Evolutionary conservation across 352 stramenopile species (phyloP).

Genomic region (Lagenidium giganteum): DNA sequence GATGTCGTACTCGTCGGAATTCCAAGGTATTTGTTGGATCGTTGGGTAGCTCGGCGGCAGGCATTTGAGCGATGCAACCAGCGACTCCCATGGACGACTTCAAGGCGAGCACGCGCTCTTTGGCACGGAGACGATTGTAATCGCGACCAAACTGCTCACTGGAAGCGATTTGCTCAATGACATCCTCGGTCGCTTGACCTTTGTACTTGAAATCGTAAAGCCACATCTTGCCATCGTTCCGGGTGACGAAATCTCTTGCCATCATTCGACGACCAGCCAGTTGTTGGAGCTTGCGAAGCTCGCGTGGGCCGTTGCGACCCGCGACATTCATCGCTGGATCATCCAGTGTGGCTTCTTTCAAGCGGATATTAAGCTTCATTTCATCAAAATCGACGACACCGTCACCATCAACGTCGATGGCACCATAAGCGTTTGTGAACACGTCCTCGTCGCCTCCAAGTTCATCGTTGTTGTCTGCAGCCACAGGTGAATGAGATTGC

Average conservation of each 20-base stretch:
- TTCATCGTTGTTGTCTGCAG: constrained; percentile 12
- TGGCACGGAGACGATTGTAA: constrained; percentile 48
- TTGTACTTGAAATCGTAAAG: constrained; percentile 45
- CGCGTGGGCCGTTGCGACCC: background rate
- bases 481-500: no score
- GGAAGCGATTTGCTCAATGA: constrained; percentile 43
- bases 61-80: constrained; percentile 44
- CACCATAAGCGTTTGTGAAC: constrained; percentile 40
- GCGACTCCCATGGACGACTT: constrained; percentile 56
- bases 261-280: constrained; percentile 48
- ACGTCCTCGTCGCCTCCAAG: constrained; percentile 10
- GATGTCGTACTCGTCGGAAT: constrained; percentile 43
- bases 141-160: constrained; percentile 34
- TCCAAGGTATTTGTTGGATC: constrained; percentile 33
- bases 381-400: constrained; percentile 53
- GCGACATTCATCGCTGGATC: constrained; percentile 8
- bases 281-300: constrained; percentile 32
- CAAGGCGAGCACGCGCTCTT: constrained; percentile 54
- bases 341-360: constrained; percentile 28
- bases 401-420: constrained; percentile 57
- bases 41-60: constrained; percentile 13
- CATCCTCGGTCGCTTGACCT: constrained; percentile 24
- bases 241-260: constrained; percentile 49
- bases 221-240: constrained; percentile 53
- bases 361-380: constrained; percentile 50